Percentiles rank a stretch among this genome's conserved stretches.
Conservation (phyloP, 2,329 filamentous ascomycete species). For the Rhynchosporium agropyri region DNA sequence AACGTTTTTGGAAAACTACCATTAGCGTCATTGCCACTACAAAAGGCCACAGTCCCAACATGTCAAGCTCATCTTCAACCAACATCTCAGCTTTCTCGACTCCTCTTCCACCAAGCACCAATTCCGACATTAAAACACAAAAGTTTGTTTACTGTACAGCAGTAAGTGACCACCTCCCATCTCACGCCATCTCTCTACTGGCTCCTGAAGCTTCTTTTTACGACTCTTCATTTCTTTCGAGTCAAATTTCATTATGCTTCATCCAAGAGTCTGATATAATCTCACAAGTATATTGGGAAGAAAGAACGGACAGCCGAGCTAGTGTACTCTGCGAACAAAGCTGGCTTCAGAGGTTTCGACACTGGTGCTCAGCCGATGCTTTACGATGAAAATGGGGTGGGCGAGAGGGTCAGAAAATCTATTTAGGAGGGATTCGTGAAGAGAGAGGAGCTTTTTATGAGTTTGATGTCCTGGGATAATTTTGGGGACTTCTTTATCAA, state of each 20-base stretch:
- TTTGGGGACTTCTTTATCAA: no score
- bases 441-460: constrained; percentile 64
- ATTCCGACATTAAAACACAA: constrained; percentile 46
- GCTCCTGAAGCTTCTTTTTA: no score
- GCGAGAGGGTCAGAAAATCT: constrained; percentile 64
- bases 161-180: not conserved
- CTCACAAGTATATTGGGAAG: no score
- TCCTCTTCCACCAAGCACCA: constrained; percentile 5
- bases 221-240: no score
- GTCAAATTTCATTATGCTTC: no score
- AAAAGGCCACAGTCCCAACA: not conserved
- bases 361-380: constrained; percentile 79
- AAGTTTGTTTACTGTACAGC: constrained; percentile 76
- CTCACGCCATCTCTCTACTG: no score
- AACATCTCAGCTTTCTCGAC: not conserved
- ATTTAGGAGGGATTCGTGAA: constrained; percentile 60
- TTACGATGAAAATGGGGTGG: constrained; percentile 74
- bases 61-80: constrained; percentile 7
- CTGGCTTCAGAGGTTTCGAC: constrained; percentile 74
- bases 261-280: no score
- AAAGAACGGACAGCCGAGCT: constrained; percentile 64
- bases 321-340: constrained; percentile 67
- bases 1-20: not conserved
- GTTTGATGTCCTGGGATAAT: constrained; percentile 31
- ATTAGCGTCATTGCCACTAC: not conserved